Evolutionary conservation across 2,329 filamentous ascomycete species (phyloP).

Genomic region (Chrysoporthe puriensis): DNA sequence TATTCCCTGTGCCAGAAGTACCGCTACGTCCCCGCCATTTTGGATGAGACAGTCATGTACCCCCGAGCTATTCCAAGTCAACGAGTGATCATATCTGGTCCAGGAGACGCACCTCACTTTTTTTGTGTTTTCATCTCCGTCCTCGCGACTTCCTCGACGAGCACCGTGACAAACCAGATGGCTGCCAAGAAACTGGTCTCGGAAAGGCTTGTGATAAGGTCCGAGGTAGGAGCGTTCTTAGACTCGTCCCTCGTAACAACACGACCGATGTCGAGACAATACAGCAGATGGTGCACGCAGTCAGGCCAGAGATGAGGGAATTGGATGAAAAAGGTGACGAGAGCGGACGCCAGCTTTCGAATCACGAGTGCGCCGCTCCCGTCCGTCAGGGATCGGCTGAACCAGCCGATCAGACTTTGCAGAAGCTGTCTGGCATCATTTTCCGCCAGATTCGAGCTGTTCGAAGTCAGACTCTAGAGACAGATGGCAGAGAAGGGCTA

Average conservation of each 20-base stretch:
- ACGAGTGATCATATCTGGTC: slow-evolving; percentile 36
- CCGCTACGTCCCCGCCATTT: slow-evolving; percentile 45
- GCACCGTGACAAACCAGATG: slow-evolving; percentile 65
- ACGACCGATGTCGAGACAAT: slow-evolving; percentile 57
- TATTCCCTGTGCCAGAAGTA: slow-evolving; percentile 46
- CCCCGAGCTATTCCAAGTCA: slow-evolving; percentile 38
- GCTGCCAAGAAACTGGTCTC: slow-evolving; percentile 57
- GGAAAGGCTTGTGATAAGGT: slow-evolving; percentile 50
- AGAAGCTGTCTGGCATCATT: slow-evolving; percentile 63
- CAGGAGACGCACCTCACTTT: slow-evolving; percentile 46
- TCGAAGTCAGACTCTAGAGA: background rate
- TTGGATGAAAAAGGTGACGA: slow-evolving; percentile 76
- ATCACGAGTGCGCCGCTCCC: slow-evolving; percentile 64
- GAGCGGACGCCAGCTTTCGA: slow-evolving; percentile 76
- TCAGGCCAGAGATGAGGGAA: slow-evolving; percentile 69
- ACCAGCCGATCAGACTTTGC: slow-evolving; percentile 64
- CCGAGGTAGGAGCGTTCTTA: slow-evolving; percentile 46
- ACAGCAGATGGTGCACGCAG: slow-evolving; percentile 66
- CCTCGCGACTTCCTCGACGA: slow-evolving; percentile 71
- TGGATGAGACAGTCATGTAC: slow-evolving; percentile 46
- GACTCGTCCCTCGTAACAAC: slow-evolving; percentile 53
- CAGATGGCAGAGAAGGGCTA: background rate
- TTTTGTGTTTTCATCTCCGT: slow-evolving; percentile 65
- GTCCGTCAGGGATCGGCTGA: slow-evolving; percentile 57
- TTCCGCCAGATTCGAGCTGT: slow-evolving; percentile 55